Evolutionary conservation across 345 rosid species (phyloP).

Genomic region (Camelina laxa): DNA sequence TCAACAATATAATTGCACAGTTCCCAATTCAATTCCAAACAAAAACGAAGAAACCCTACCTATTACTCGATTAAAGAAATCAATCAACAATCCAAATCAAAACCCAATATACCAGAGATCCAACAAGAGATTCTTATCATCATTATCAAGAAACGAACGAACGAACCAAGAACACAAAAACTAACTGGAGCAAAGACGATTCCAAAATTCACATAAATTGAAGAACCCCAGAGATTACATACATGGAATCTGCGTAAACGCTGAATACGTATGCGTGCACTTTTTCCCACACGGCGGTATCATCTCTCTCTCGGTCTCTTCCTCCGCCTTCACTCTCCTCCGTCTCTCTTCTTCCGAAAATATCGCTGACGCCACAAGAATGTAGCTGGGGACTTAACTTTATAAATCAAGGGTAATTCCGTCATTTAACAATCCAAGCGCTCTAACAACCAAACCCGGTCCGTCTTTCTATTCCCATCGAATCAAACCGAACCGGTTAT

Average conservation of each 20-base stretch:
- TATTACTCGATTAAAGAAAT: slow-evolving; percentile 12
- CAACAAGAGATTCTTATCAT: slow-evolving; percentile 3
- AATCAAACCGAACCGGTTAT: not conserved
- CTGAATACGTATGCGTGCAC: slow-evolving; percentile 83
- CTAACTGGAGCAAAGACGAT: slow-evolving; percentile 13
- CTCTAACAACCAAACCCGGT: not conserved
- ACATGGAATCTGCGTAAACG: slow-evolving; percentile 92
- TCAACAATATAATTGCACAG: not conserved
- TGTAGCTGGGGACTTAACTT: not conserved
- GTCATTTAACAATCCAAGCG: not conserved
- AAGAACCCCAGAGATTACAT: not conserved
- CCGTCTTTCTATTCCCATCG: not conserved
- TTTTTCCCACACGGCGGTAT: slow-evolving; percentile 80
- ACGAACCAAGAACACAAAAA: not conserved
- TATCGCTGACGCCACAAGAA: slow-evolving; percentile 25
- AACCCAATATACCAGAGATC: not conserved
- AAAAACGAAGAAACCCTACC: not conserved
- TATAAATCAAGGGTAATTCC: slow-evolving; percentile 19
- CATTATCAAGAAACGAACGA: not conserved
- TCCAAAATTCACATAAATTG: not conserved
- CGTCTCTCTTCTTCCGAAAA: slow-evolving; percentile 20
- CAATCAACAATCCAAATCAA: slow-evolving; percentile 14
- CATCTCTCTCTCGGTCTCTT: slow-evolving; percentile 44
- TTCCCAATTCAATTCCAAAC: slow-evolving; percentile 20
- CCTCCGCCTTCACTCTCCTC: slow-evolving; percentile 34